Conservation (phyloP, 257 asterid species). For the Solanum arcanum region DNA sequence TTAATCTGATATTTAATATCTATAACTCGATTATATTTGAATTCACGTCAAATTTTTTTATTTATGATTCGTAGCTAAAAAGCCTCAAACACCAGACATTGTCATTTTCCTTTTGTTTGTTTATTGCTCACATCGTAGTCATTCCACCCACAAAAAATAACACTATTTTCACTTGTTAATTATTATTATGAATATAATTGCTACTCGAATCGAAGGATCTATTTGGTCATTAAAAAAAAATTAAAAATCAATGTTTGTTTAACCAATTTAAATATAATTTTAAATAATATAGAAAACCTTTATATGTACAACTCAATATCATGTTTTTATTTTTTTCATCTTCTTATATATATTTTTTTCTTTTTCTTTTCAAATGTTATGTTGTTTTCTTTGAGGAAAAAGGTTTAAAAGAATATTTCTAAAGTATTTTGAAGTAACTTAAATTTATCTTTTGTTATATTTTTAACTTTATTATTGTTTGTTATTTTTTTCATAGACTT, state of each 20-base stretch:
- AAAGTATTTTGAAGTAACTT: not conserved
- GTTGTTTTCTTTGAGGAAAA: not conserved
- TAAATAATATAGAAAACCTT: not conserved
- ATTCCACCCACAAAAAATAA: not conserved
- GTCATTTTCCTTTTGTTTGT: not conserved
- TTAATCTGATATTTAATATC: accelerated
- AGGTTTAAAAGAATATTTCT: not conserved
- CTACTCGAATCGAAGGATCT: not conserved
- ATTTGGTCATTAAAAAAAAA: not conserved
- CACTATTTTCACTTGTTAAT: not conserved
- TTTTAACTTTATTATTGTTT: not conserved
- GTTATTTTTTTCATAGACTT: too few relatives aligned
- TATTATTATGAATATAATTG: not conserved
- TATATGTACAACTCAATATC: not conserved
- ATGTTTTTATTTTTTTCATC: not conserved
- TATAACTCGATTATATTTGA: accelerated
- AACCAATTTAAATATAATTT: too few relatives aligned
- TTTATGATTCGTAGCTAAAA: not conserved
- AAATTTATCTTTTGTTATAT: not conserved
- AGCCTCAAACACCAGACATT: not conserved
- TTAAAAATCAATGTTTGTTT: not conserved
- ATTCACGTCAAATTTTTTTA: too few relatives aligned
- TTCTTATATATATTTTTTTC: not conserved
- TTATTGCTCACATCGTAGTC: not conserved
- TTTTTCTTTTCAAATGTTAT: not conserved